Base-by-base conservation (phyloP, 129 eudicot species). In the Scalesia atractyloides region DNA sequence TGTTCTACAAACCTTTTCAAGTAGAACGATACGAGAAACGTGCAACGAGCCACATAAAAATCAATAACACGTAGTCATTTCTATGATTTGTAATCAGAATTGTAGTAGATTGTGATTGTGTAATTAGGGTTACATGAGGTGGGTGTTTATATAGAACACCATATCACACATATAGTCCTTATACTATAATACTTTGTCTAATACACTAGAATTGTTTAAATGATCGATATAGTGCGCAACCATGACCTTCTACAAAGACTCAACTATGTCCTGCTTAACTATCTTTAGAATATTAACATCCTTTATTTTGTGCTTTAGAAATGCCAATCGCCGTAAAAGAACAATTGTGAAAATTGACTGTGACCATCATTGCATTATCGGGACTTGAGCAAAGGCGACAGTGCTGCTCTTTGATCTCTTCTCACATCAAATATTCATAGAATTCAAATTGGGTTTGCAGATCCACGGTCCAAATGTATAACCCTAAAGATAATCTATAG, bases 401-500 rank as follows among this genome's bases (percentile, higher is more conserved):
- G 19, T 62, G 70, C 63, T 2, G 19, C 11, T 62, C 1, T 8
- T 19, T 34, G 41, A 73, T 63, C 70, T 34, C 63, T 49, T 49
- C 34, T 62, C 36, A 26, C 26, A 61, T 63, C 58, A 49, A 50
- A 30, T 16, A 17, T 47, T 47, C 68, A 72, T 30, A 59, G 26
- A 10, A 44, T 6, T 20, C 7, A 0, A 46, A 26, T 5, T 14
- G 11, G 22, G 16, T 46, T 24, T 60, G 7, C 54, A 49, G 0
- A 73, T 7, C 26, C n/a, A 30, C 5, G 5, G 37, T 17, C 7
- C 1, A 50, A 19, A 17, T 16, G 3, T 44, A 13, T 7, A 17
- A 67, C 57, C 79, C 5, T 37, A 41, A 64, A 37, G 57, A 52
- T 53, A 57, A 19, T 66, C 49, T 53, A 46, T 8, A 44, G 14